Evolutionary conservation across 2,329 filamentous ascomycete genomes (phyloP), one percentile per base, ranked within the genome.

Genomic region (Aspergillus oerlinghausenensis): DNA sequence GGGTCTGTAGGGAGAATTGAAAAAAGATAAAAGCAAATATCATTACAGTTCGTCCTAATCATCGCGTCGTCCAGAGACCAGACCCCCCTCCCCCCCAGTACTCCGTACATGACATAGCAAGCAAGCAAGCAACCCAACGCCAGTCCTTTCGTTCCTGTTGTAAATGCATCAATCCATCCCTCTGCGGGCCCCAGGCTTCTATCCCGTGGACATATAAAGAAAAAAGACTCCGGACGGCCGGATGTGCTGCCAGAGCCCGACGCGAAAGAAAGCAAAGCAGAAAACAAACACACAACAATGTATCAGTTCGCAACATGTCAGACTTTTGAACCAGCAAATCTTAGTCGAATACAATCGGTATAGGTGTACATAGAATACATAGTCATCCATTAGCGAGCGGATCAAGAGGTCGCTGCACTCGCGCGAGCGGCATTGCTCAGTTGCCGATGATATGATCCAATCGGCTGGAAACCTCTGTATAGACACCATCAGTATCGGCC

Each of bases 401-500:
- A 17, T 55, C 32, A 60, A 45, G 59, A 61, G 9, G 64, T 66
- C 6, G 69, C 72, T 14, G 72, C 70, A 50, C 70, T 72, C 17
- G 72, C 67, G 25, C 72, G 67, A 17, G 72, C 70, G 47, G 73
- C 69, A 53, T 71, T 75, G 63, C 65, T 75, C 52, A 77, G 58
- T 58, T 77, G 74, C 50, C 71, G 73, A 68, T 77, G 75, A 56
- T 76, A 77, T 4, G 74, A 75, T 14, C 76, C 74, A 54, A 79
- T 79, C n/a, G 77, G 76, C 66, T 78, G 76, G 61, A 79, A 79
- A 17, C 77, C 77, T 58, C 76, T 79, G 52, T 23, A 61, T 35
- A 38, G 50, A 10, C 49, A 6, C n/a, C 14, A 55, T 54, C 47
- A 42, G 25, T 21, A 29, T 45, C 35, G 10, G 17, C 5, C 14